phyloP scores from a whole-genome alignment of 176 grass and related monocot genomes.

The Zizania latifolia region DNA sequence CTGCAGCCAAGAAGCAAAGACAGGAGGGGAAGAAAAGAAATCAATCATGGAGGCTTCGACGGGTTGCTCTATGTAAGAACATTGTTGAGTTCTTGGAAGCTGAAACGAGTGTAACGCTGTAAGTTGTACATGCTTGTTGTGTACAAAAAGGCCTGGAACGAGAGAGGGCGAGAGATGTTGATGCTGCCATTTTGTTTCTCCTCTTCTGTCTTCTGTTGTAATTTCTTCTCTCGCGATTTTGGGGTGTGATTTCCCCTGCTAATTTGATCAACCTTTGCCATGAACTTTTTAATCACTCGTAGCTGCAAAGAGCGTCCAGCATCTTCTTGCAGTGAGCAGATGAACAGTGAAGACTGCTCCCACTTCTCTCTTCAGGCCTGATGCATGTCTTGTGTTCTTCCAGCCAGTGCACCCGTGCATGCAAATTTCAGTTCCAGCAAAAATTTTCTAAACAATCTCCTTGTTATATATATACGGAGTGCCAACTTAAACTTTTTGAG shows the following conservation, averaged over 20 bases:
- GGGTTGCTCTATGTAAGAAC: neutral
- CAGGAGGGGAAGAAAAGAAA: neutral
- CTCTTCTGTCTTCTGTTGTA: neutral
- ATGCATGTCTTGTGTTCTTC: neutral
- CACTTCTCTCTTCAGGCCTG: neutral
- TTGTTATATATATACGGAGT: no score
- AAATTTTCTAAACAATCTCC: neutral
- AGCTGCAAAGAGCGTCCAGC: no score
- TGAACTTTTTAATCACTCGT: neutral
- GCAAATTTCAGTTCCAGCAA: neutral
- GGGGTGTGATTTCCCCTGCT: neutral
- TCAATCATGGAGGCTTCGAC: neutral
- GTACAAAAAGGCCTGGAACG: slow-evolving; percentile 5
- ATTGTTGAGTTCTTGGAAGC: slow-evolving; percentile 26
- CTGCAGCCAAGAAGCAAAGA: no score
- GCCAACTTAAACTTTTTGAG: no score
- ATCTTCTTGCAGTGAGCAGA: neutral
- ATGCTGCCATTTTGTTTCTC: slow-evolving; percentile 1
- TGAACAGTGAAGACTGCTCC: neutral
- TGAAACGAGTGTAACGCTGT: slow-evolving; percentile 3
- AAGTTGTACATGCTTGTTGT: slow-evolving; percentile 13
- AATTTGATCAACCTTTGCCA: neutral
- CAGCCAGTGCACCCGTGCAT: neutral
- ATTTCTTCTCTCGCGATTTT: neutral
- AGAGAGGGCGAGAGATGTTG: neutral